phyloP scores from a whole-genome alignment of 2,329 filamentous ascomycete genomes.

The Colletotrichum sp. region DNA sequence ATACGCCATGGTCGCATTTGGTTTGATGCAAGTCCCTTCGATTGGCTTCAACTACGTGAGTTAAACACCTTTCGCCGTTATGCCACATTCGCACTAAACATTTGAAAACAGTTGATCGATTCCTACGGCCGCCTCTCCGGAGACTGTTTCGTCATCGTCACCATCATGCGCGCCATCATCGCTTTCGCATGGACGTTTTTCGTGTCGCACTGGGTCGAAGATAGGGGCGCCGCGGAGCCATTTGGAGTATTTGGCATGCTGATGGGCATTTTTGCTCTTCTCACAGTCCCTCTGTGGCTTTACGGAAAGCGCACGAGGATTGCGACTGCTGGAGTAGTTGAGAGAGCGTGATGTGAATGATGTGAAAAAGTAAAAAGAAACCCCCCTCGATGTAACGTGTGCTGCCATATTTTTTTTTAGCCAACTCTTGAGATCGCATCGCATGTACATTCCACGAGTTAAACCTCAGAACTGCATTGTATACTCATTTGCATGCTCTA shows the following conservation, averaged over 20 bases:
- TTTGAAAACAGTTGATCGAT: constrained; percentile 49
- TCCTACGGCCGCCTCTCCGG: constrained; percentile 49
- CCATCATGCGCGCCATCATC: constrained; percentile 52
- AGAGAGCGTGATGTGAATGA: neutral
- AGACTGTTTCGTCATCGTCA: constrained; percentile 60
- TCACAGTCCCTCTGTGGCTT: constrained; percentile 38
- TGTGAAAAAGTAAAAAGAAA: neutral
- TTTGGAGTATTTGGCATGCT: constrained; percentile 60
- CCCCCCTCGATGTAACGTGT: neutral
- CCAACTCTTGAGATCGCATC: neutral
- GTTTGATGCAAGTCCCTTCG: constrained; percentile 41
- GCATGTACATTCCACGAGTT: neutral
- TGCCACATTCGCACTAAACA: neutral
- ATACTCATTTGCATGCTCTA: neutral
- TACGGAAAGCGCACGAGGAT: constrained; percentile 42
- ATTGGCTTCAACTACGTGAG: constrained; percentile 45
- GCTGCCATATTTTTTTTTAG: neutral
- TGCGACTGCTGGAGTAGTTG: constrained; percentile 27
- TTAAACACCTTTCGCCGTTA: neutral
- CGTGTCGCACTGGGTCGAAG: constrained; percentile 50
- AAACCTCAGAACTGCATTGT: neutral
- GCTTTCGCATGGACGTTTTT: constrained; percentile 62
- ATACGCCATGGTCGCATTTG: constrained; percentile 41
- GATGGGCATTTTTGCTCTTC: constrained; percentile 51
- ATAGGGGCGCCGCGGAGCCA: constrained; percentile 47